Conservation (phyloP, 176 grass and related monocot genomes). For the Thalia dealbata region DNA sequence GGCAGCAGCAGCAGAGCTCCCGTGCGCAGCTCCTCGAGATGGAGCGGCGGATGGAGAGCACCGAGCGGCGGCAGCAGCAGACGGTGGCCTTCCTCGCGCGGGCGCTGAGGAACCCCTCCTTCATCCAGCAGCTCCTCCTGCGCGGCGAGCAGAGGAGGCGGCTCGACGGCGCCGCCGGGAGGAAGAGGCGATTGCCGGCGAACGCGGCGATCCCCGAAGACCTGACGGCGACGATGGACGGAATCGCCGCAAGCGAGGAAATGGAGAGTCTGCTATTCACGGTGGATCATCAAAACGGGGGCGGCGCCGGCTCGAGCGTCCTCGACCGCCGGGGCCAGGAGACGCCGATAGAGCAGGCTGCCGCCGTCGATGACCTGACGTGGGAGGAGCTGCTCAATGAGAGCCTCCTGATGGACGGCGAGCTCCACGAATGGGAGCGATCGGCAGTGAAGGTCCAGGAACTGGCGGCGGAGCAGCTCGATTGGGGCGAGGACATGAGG, state of each 20-base stretch:
- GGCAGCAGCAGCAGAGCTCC: slow-evolving; percentile 23
- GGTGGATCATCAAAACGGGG: background rate
- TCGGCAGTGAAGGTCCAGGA: background rate
- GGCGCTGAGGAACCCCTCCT: slow-evolving; percentile 2
- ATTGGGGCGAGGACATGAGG: background rate
- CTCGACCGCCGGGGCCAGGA: background rate
- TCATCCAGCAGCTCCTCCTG: slow-evolving; percentile 2
- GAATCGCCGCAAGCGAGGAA: background rate
- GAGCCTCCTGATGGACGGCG: background rate
- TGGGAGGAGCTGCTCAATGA: slow-evolving; percentile 6
- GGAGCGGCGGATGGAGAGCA: slow-evolving; percentile 9
- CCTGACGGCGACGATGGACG: background rate
- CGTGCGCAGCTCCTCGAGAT: slow-evolving; percentile 17
- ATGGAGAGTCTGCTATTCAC: slow-evolving; percentile 2
- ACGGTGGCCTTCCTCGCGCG: slow-evolving; percentile 15
- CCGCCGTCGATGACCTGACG: background rate
- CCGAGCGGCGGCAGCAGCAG: slow-evolving; percentile 18
- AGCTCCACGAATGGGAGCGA: background rate
- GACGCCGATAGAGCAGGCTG: background rate
- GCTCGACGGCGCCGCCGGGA: background rate
- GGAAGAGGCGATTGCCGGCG: slow-evolving; percentile 6
- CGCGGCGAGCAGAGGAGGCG: background rate
- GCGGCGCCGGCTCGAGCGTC: background rate
- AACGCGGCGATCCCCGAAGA: background rate
- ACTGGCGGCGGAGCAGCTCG: background rate